These are phyloP conservation scores for Senecio squalidus DNA, from an alignment of 140 eudicot genomes.

Conservation along the genomic window DNA sequence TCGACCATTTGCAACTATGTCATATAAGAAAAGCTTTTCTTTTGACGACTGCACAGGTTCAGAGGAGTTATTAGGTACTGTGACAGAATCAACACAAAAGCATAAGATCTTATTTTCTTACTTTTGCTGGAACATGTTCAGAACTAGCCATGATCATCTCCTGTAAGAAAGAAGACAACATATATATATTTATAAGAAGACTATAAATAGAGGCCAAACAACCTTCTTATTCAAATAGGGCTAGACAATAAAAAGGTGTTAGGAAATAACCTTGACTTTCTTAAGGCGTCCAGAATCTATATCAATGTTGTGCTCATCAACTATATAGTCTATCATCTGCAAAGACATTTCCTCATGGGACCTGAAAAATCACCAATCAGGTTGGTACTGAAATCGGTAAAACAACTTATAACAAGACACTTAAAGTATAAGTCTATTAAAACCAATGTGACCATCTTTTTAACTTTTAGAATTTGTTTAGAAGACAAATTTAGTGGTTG, in stretches of 20 bases:
- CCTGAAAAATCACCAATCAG: constrained; percentile 41
- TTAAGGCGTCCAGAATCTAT: constrained; percentile 59
- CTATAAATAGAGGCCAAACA: not conserved
- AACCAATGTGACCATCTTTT: constrained; percentile 4
- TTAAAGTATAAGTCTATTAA: not conserved
- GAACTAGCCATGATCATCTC: constrained; percentile 81
- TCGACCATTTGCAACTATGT: constrained; percentile 97
- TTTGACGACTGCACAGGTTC: constrained; percentile 38
- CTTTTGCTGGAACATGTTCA: constrained; percentile 34
- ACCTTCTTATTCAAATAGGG: not conserved
- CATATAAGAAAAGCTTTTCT: constrained; percentile 86
- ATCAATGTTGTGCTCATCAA: constrained; percentile 87
- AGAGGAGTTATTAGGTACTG: not conserved
- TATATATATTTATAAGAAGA: not conserved
- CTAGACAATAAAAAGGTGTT: constrained; percentile 5
- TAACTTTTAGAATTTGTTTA: not conserved
- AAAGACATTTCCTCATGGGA: constrained; percentile 94
- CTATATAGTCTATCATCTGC: constrained; percentile 62
- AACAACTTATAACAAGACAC: constrained; percentile 3
- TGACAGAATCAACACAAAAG: constrained; percentile 3
- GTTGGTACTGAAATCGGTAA: constrained; percentile 1
- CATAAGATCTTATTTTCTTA: constrained; percentile 27
- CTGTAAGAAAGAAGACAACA: constrained; percentile 29
- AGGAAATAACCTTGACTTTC: constrained; percentile 58
- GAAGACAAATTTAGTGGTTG: not conserved